Evolutionary conservation across 192 early-diverging fungal genomes (phyloP).

Genomic region (Coemansia asiatica): DNA sequence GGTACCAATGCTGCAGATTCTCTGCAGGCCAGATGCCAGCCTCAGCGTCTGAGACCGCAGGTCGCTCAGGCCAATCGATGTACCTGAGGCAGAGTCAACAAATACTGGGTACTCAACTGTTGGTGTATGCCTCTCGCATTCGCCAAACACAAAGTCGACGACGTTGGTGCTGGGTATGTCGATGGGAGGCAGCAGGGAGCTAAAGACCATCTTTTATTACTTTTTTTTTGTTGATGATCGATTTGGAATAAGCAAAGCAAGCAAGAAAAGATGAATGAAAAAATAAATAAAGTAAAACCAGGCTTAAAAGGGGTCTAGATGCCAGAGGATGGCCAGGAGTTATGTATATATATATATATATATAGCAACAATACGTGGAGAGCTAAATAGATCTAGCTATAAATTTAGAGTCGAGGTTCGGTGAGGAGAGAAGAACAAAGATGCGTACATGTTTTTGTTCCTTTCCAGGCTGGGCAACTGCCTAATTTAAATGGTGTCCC

Average conservation of each 20-base stretch:
- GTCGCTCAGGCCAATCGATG: constrained; percentile 18
- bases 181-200: constrained; percentile 34
- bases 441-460: neutral
- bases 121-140: constrained; percentile 12
- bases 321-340: too few relatives aligned
- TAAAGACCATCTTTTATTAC: constrained; percentile 16
- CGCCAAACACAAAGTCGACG: constrained; percentile 26
- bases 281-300: neutral
- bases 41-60: constrained; percentile 16
- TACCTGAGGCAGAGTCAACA: constrained; percentile 29
- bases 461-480: too few relatives aligned
- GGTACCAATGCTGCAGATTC: constrained; percentile 55
- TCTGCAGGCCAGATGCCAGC: constrained; percentile 28
- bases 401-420: neutral
- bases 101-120: constrained; percentile 26
- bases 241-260: too few relatives aligned
- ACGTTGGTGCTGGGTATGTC: constrained; percentile 24
- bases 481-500: too few relatives aligned
- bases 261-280: neutral
- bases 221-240: neutral
- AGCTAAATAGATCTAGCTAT: too few relatives aligned
- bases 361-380: too few relatives aligned
- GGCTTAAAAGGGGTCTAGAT: neutral
- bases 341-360: too few relatives aligned
- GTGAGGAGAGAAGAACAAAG: neutral